Evolutionary conservation across 2,329 filamentous ascomycete genomes (phyloP), one percentile per base, ranked within the genome.

Genomic region (Cercospora zeina): DNA sequence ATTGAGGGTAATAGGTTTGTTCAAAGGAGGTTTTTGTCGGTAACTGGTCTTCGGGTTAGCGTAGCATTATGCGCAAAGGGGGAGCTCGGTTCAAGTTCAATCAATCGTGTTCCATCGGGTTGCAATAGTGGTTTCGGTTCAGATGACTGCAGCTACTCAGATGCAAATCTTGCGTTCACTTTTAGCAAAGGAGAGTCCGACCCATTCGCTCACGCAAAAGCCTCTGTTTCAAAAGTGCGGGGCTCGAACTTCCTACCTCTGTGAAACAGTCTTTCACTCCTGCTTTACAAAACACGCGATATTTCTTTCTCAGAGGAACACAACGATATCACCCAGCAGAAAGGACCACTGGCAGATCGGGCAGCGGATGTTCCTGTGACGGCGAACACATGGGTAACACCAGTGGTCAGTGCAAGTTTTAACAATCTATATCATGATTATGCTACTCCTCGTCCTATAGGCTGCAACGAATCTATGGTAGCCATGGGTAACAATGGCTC

Each of bases 1-100:
- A 73, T 53, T 69, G 39, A 34, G 37, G 14, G 4, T 42, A 50
- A 58, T 14, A 31, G 5, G 13, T 13, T 27, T 34, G n/a, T n/a
- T 11, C 9, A 42, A n/a, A 8, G 2, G 34, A 24, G 30, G 16
- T 10, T 56, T 47, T 8, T 27, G 13, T 47, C 11, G 42, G 42
- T 4, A 47, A 47, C 7, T 21, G 42, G 42, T 13, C 13, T 27
- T 27, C 6, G 2, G 42, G 42, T 47, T 47, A 47, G 42, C 42
- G 42, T 47, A 47, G 42, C 42, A 21, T 47, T 47, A 27, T 47
- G 42, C 21, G 42, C 42, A 27, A 14, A 9, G 21, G 42, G 5
- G 7, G 6, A 47, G 21, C 24, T 47, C 21, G 27, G 21, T 21
- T 21, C 21, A 47, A 31, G 3, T 45, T 45, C 4, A 13, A 24